Conservation (phyloP, 306 rosid genomes). For the Vachellia collinsii region DNA sequence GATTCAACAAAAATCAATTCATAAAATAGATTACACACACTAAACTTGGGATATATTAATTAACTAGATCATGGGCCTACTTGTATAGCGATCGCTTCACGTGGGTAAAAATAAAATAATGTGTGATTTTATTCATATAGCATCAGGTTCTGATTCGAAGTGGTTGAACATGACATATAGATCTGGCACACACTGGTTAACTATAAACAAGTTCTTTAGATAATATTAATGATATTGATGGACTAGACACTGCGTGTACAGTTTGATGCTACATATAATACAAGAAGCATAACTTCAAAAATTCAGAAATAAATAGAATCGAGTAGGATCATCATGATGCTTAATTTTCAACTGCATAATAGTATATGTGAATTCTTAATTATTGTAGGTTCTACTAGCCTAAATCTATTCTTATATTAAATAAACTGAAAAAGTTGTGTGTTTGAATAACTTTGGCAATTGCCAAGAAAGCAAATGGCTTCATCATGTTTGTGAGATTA, state of each 20-base stretch:
- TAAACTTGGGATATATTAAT: background rate
- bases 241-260: background rate
- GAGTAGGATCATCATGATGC: background rate
- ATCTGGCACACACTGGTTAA: background rate
- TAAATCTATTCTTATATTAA: too few species aligned
- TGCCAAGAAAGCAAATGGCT: background rate
- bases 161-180: background rate
- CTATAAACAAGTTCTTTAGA: background rate
- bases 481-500: background rate
- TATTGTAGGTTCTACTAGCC: background rate
- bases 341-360: background rate
- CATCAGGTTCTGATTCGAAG: background rate
- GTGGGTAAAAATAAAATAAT: background rate
- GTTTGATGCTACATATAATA: background rate
- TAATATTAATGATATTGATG: background rate
- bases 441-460: background rate
- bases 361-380: background rate
- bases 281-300: background rate
- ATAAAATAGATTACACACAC: too few species aligned
- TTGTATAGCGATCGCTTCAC: background rate
- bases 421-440: background rate
- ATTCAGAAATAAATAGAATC: background rate
- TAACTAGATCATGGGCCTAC: background rate
- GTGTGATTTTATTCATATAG: background rate
- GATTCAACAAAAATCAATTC: too few species aligned